phyloP scores from a whole-genome alignment of 2,329 filamentous ascomycete genomes.

The Macrophomina pseudophaseolina region DNA sequence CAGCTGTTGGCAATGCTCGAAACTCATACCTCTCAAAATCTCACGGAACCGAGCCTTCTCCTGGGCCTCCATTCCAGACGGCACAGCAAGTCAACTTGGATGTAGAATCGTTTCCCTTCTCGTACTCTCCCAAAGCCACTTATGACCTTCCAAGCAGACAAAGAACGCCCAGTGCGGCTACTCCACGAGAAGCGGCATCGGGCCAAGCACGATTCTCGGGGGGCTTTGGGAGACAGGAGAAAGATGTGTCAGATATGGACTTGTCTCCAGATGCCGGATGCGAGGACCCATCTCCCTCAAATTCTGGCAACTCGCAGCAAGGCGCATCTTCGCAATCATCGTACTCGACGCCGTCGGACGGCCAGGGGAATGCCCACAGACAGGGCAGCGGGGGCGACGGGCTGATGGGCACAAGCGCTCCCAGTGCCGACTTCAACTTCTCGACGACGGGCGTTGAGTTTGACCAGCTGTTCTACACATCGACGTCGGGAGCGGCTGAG shows the following conservation, averaged over 20 bases:
- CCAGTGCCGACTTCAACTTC: conserved; percentile 22
- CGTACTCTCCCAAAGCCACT: conserved; percentile 2
- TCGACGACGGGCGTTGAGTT: conserved; percentile 37
- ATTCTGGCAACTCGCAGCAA: conserved; percentile 37
- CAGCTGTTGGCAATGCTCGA: conserved; percentile 1
- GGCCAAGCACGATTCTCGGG: neutral
- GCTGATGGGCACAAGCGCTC: conserved; percentile 1
- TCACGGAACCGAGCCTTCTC: conserved; percentile 12
- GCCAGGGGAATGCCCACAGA: conserved; percentile 29
- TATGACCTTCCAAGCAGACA: conserved; percentile 24
- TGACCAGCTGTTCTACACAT: conserved; percentile 18
- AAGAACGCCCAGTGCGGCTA: conserved; percentile 10
- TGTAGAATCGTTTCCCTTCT: conserved; percentile 9
- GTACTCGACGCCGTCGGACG: conserved; percentile 38
- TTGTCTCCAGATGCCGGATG: conserved; percentile 36
- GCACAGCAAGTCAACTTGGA: conserved; percentile 24
- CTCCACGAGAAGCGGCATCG: neutral
- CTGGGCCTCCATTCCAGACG: conserved; percentile 25
- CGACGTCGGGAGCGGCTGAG: conserved; percentile 14
- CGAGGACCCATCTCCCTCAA: conserved; percentile 40
- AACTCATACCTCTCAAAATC: neutral
- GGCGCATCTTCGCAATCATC: conserved; percentile 44
- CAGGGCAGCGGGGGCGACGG: conserved; percentile 29
- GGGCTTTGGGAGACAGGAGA: neutral
- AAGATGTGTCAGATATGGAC: conserved; percentile 43